A percentile compares a stretch with the other conserved stretches of the same genome.
Conservation (phyloP, 805 yeast genomes). For the Metschnikowia peoriensis region DNA sequence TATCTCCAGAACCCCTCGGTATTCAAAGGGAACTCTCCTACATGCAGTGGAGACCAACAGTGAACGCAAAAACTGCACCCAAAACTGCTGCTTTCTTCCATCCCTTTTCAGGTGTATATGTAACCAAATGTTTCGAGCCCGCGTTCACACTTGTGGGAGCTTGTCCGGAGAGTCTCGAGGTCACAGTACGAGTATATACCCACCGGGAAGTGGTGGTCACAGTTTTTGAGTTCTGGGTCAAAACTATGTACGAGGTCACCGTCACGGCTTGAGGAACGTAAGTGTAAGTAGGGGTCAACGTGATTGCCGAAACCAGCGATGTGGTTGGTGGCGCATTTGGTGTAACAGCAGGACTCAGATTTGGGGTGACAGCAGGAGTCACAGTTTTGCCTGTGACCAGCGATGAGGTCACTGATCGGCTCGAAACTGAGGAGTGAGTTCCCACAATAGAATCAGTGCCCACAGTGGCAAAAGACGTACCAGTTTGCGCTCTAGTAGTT, state of each 20-base stretch:
- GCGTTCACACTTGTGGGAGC: background rate
- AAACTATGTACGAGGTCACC: background rate
- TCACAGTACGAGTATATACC: background rate
- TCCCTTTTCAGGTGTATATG: background rate
- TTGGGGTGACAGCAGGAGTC: background rate
- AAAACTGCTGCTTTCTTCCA: background rate
- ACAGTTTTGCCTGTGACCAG: background rate
- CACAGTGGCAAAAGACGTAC: background rate
- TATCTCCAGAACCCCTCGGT: too few species aligned
- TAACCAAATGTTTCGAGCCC: background rate
- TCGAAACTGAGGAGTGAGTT: background rate
- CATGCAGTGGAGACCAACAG: background rate
- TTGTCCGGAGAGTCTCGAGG: background rate
- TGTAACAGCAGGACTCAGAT: background rate
- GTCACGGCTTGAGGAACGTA: background rate
- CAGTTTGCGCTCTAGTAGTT: background rate
- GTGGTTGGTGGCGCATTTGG: background rate
- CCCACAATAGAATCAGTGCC: background rate
- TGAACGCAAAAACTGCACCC: background rate
- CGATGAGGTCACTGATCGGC: background rate
- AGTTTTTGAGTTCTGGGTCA: background rate
- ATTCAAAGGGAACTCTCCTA: too few species aligned
- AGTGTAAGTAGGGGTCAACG: background rate
- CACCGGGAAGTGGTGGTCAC: background rate
- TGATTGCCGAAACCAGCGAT: background rate